These are phyloP conservation scores for Pseudogymnoascus sp. DNA, from an alignment of 2,329 filamentous ascomycete genomes.

Conservation along the genomic window DNA sequence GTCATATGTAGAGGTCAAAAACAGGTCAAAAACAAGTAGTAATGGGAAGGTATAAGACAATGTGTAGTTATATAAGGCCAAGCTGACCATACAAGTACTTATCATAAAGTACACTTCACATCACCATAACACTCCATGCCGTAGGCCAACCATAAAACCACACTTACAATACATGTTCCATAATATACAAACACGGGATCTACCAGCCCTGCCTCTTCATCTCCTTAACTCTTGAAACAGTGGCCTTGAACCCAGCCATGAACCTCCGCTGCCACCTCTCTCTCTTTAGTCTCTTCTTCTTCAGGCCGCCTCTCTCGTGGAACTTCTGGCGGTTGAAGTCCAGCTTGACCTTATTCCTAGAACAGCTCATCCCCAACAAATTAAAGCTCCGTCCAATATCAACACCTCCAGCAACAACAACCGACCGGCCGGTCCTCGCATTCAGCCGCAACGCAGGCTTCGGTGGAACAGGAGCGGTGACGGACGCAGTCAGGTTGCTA, in stretches of 20 bases:
- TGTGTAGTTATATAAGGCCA: not conserved
- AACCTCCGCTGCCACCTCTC: conserved; percentile 66
- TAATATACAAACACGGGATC: conserved; percentile 15
- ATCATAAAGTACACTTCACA: not conserved
- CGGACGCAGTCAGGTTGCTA: not conserved
- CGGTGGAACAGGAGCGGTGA: conserved; percentile 39
- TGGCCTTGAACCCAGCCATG: conserved; percentile 59
- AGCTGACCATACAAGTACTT: not conserved
- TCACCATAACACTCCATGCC: not conserved
- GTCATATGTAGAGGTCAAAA: not conserved
- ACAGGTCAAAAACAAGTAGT: not conserved
- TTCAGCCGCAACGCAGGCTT: conserved; percentile 33
- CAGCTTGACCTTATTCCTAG: conserved; percentile 50
- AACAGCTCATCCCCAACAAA: conserved; percentile 37
- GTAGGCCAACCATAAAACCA: not conserved
- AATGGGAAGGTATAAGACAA: not conserved
- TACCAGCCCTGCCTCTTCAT: conserved; percentile 77
- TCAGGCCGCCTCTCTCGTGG: conserved; percentile 69
- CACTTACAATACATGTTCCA: conserved; percentile 10
- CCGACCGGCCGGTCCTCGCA: conserved; percentile 25
- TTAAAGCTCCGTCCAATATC: conserved; percentile 25
- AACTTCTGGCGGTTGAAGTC: conserved; percentile 58
- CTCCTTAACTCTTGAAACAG: conserved; percentile 58
- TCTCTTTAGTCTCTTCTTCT: conserved; percentile 67
- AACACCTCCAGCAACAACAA: conserved; percentile 19